phyloP scores from a whole-genome alignment of 176 grass and related monocot species.

The Cenchrus fungigraminus region DNA sequence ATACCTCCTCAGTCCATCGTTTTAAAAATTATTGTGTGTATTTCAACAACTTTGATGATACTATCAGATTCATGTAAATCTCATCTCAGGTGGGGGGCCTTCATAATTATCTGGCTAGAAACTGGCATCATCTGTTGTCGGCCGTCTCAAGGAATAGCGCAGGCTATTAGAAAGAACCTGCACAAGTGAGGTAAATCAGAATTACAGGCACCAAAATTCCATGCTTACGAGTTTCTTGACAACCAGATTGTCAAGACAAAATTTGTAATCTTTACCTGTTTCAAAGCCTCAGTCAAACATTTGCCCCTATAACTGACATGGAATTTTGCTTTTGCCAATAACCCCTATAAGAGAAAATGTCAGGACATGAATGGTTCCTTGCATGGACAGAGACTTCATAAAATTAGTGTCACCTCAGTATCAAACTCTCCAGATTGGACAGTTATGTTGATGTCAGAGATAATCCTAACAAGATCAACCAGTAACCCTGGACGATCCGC shows the following conservation, averaged over 20 bases:
- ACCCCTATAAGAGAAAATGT: constrained; percentile 61
- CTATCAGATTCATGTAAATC: constrained; percentile 15
- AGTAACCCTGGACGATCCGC: constrained; percentile 89
- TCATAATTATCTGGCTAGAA: constrained; percentile 54
- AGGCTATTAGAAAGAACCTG: constrained; percentile 96
- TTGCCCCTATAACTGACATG: constrained; percentile 90
- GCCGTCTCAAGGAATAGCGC: constrained; percentile 96
- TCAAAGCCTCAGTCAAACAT: constrained; percentile 61
- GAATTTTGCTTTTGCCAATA: constrained; percentile 96
- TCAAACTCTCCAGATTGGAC: constrained; percentile 97
- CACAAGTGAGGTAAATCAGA: constrained; percentile 38
- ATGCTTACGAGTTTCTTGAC: not conserved
- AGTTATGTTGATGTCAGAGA: constrained; percentile 80
- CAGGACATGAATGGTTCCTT: constrained; percentile 29
- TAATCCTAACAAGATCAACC: constrained; percentile 93
- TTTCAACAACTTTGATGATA: constrained; percentile 17
- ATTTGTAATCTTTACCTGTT: constrained; percentile 60
- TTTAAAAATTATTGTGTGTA: constrained; percentile 9
- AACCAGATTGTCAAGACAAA: not conserved
- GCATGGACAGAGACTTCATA: not conserved
- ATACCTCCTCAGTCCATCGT: constrained; percentile 24
- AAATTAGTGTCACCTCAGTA: constrained; percentile 63
- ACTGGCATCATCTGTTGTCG: constrained; percentile 81
- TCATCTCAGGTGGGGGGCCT: not conserved
- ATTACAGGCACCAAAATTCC: not conserved